Conservation (phyloP, 2,329 filamentous ascomycete genomes). For the Pseudocercospora musae region DNA sequence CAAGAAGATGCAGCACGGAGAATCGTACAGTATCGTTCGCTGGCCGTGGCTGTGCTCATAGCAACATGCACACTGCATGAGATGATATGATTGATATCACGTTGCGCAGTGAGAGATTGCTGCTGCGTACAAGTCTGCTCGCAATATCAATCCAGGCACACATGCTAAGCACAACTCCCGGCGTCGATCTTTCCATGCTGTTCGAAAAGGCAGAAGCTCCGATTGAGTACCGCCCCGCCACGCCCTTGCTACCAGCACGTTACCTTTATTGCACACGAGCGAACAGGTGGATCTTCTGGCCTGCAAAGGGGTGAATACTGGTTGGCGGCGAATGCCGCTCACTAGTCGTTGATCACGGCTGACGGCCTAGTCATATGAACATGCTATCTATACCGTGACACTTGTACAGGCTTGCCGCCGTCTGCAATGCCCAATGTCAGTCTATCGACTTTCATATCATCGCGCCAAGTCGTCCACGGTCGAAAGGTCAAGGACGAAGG, state of each 20-base stretch:
- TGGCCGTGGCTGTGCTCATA: neutral
- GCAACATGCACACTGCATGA: conserved; percentile 6
- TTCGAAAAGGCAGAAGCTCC: conserved; percentile 32
- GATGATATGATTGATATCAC: no score
- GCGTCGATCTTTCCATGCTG: conserved; percentile 22
- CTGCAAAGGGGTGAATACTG: conserved; percentile 23
- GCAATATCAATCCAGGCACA: conserved; percentile 20
- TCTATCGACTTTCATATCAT: conserved; percentile 1
- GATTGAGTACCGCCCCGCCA: conserved; percentile 32
- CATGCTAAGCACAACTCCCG: conserved; percentile 21
- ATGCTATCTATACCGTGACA: conserved; percentile 9
- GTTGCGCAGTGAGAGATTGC: conserved; percentile 4
- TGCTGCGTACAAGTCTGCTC: conserved; percentile 12
- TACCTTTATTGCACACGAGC: conserved; percentile 24
- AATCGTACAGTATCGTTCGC: neutral
- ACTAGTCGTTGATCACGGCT: conserved; percentile 11
- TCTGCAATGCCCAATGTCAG: neutral
- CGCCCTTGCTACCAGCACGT: conserved; percentile 26
- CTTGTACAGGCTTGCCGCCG: neutral
- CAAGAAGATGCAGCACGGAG: neutral
- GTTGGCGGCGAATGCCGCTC: conserved; percentile 18
- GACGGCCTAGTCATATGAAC: conserved; percentile 11
- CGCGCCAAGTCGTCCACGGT: neutral
- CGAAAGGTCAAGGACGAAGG: conserved; percentile 4
- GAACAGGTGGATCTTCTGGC: conserved; percentile 25